These are phyloP conservation scores for Umbellularia californica DNA, from an alignment of 164 flowering plant genomes.

Conservation along the genomic window DNA sequence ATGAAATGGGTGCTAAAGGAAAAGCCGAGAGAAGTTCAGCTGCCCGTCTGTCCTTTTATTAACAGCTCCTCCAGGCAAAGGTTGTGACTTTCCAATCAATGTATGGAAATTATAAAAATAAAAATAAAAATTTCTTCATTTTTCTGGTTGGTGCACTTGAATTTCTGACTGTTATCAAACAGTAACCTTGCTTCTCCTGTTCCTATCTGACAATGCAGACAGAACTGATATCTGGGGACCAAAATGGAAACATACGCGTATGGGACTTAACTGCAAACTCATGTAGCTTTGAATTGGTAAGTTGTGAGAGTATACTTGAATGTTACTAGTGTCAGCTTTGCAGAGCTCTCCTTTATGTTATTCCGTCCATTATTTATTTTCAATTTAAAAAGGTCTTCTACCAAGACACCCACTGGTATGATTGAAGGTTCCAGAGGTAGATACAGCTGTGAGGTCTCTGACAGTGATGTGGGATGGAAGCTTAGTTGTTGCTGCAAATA, in stretches of 20 bases:
- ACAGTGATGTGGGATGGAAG: conserved; percentile 99
- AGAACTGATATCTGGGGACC: conserved; percentile 97
- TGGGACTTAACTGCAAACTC: conserved; percentile 99
- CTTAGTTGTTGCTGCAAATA: conserved; percentile 96
- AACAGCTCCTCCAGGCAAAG: not conserved
- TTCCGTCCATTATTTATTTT: not conserved
- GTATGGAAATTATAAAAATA: not conserved
- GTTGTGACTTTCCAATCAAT: not conserved
- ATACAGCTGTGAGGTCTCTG: conserved; percentile 88
- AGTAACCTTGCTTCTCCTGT: not conserved
- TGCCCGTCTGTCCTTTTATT: not conserved
- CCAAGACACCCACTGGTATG: not conserved
- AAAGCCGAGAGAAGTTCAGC: not conserved
- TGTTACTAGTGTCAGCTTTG: not conserved
- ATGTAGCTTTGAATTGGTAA: conserved; percentile 98
- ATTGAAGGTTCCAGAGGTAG: conserved; percentile 94
- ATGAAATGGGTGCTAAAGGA: not conserved
- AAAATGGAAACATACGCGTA: conserved; percentile 97
- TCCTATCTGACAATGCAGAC: conserved; percentile 47
- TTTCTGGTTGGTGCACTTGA: not conserved
- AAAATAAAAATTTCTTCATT: too few species aligned
- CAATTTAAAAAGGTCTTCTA: not conserved
- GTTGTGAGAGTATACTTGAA: conserved; percentile 4
- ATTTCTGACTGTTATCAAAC: not conserved
- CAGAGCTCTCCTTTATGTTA: not conserved